Evolutionary conservation across 2,329 filamentous ascomycete genomes (phyloP), one percentile per base, ranked within the genome.

Genomic region (Knufia fluminis): DNA sequence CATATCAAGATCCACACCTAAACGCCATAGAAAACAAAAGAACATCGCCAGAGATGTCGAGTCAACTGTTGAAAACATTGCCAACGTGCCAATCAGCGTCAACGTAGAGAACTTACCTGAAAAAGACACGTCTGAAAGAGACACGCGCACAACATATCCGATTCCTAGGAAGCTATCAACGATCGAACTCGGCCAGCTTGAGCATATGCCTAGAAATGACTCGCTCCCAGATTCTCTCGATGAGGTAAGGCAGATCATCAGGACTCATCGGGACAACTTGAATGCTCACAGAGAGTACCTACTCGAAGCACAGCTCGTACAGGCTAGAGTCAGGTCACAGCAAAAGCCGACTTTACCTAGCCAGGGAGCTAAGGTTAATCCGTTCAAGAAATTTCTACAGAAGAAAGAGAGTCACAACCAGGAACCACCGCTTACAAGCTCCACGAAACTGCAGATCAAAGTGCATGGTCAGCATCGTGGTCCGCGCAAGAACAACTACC

Each of bases 231-330:
- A 17, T 17, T 14, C 33, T 14, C 14, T 40, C 9, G 17, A 39
- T 14, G 33, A 48, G 9, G 16, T 48, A 2, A 19, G 40, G 40
- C 23, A 38, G 12, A 14, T 48, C n/a, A 19, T 48, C 14, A 33
- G 40, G 24, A 22, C 20, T 9, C 23, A 35, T 20, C 33, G 40
- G 23, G 14, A 48, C 22, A 48, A 40, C 24, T 14, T 48, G 19
- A 48, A 48, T 24, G 10, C 9, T 14, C 33, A 48, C 9, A 33
- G 23, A 19, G 33, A 38, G 22, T 48, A 48, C 17, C 12, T 19
- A 7, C 22, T 48, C 20, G 33, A 48, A 19, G 45, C 7, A 12
- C 31, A 48, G 24, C 6, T 39, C 3, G 17, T 39, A 2, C 45
- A 31, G 10, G 20, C 35, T 7, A 40, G 16, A 32, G n/a, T 19